Evolutionary conservation across 2,329 filamentous ascomycete species (phyloP), one percentile per base, ranked within the genome.

Genomic region (Monosporascus ibericus): DNA sequence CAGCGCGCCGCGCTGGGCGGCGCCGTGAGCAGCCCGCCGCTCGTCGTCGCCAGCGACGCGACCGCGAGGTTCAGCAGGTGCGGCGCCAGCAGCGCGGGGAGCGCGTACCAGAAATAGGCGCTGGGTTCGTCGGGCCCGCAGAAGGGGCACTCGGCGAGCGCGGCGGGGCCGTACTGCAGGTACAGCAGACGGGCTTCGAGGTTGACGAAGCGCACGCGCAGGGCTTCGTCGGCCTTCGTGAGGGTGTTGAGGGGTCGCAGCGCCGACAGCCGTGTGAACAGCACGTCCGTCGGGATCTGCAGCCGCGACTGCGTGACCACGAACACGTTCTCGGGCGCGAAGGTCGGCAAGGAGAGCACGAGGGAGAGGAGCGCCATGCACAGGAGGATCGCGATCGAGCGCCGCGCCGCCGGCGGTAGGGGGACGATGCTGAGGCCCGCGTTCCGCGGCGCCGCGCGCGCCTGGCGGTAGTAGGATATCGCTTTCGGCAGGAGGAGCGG

Each of bases 251-350:
- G 60, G 0, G 78, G 73, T 0, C 86, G 80, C 1, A 86, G 65
- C 2, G 77, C 68, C 4, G 78, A 70, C 9, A 97, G 78, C 17
- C 92, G 88, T 54, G 80, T 83, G 70, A 96, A 94, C 55, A 97
- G 79, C 36, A 95, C 85, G 65, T 92, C 88, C 42, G 82, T 86
- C n/a, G 90, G 85, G 42, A 88, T 92, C 63, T 91, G 88, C 18
- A 97, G 82, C 36, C 92, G 88, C 48, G 90, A 94, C 52, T 84
- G 77, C 1, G 92, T 96, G 18, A 76, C 70, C 30, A 70, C 65
- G 76, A 97, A 96, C 68, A 97, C 75, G 72, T 96, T 96, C 66
- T 90, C 84, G 5, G 88, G 87, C 6, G 81, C 75, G 64, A 90
- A 85, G 53, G 72, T 58, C 0, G 90, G 85, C 0, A 87, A 84